Conservation (phyloP, 192 early-diverging fungal species). For the Linnemannia elongata region DNA sequence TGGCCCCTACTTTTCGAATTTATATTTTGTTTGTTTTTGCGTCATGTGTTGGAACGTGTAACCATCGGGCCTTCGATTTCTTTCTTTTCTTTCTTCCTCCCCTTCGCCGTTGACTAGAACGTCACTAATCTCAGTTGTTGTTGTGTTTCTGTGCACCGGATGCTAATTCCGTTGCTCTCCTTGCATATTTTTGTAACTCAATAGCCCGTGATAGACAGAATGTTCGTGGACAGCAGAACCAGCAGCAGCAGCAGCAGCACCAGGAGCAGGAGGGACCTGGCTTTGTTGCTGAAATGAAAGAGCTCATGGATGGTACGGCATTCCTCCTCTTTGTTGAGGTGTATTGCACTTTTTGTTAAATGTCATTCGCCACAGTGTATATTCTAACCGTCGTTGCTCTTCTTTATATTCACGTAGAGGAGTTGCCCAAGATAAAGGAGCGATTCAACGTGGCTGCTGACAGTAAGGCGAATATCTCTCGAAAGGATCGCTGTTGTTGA, state of each 20-base stretch:
- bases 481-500: background rate
- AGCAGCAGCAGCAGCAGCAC: slow-evolving; percentile 54
- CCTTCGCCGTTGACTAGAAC: background rate
- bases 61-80: background rate
- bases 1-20: background rate
- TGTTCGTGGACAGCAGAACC: slow-evolving; percentile 38
- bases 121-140: background rate
- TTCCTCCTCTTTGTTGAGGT: background rate
- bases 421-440: slow-evolving; percentile 71
- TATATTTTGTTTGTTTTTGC: slow-evolving; percentile 9
- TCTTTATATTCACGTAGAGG: slow-evolving; percentile 49
- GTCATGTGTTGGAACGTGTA: slow-evolving; percentile 17
- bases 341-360: too few relatives aligned
- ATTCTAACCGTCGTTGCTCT: background rate
- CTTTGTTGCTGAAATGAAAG: slow-evolving; percentile 53
- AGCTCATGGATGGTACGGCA: slow-evolving; percentile 55
- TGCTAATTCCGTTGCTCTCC: background rate
- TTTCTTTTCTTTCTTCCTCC: background rate
- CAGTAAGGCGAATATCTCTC: slow-evolving; percentile 50
- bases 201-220: slow-evolving; percentile 37
- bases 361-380: background rate
- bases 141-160: background rate
- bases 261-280: slow-evolving; percentile 50
- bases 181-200: slow-evolving; percentile 26
- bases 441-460: slow-evolving; percentile 67